A percentile compares a stretch with the other conserved stretches of the same genome.
phyloP scores from a whole-genome alignment of 345 rosid genomes.

The Salix purpurea region DNA sequence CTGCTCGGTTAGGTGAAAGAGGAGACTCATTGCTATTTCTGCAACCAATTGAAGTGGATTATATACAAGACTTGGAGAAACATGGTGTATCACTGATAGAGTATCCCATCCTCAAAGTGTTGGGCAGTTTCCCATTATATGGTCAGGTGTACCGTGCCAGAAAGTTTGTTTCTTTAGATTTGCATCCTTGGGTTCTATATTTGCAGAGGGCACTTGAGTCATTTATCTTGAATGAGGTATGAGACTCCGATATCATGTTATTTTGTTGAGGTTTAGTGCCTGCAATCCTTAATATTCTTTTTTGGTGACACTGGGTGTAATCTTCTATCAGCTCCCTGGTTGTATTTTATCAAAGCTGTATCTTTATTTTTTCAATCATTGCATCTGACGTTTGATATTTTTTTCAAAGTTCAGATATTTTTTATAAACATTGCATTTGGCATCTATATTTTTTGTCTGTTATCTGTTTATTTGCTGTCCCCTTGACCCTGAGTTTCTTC shows the following conservation, averaged over 20 bases:
- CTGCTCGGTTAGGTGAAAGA: conserved; percentile 88
- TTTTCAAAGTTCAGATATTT: neutral
- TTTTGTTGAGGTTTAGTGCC: neutral
- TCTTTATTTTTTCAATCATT: neutral
- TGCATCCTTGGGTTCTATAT: conserved; percentile 74
- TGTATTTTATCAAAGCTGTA: neutral
- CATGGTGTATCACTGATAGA: conserved; percentile 77
- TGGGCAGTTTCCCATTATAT: conserved; percentile 56
- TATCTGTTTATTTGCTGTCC: neutral
- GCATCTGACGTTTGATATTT: neutral
- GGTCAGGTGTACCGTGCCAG: conserved; percentile 43
- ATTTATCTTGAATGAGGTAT: conserved; percentile 53
- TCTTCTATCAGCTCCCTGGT: neutral
- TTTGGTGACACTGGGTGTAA: neutral
- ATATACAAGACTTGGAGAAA: conserved; percentile 72
- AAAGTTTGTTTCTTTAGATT: conserved; percentile 51
- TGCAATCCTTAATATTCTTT: neutral
- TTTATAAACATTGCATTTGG: neutral
- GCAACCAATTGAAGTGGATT: conserved; percentile 82
- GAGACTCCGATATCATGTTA: neutral
- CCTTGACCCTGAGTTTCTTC: neutral
- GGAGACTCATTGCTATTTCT: conserved; percentile 85
- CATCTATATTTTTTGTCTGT: neutral
- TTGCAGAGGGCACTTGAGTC: conserved; percentile 79
- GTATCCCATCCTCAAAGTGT: conserved; percentile 69